Evolutionary conservation across 305 asterid species (phyloP).

Genomic region (Coffea humblotiana): DNA sequence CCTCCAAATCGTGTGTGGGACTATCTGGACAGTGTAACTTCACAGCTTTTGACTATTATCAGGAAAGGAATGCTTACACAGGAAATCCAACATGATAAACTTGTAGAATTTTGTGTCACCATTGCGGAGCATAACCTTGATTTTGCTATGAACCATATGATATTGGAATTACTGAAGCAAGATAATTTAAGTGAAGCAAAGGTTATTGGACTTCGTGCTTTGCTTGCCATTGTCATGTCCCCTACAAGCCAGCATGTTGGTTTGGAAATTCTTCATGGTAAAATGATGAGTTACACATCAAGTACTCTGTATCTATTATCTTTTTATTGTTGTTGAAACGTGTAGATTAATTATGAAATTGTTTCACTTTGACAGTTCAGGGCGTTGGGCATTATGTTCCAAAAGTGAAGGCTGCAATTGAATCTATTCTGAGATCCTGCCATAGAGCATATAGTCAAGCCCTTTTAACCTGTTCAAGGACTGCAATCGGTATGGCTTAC

Average conservation of each 20-base stretch:
- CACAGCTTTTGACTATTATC: conserved; percentile 91
- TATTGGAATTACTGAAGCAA: conserved; percentile 93
- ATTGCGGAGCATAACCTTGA: conserved; percentile 99
- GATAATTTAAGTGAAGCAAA: conserved; percentile 97
- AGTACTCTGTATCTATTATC: background rate
- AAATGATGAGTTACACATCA: conserved; percentile 12
- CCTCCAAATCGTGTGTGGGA: conserved; percentile 98
- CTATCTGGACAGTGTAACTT: conserved; percentile 95
- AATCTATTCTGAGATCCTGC: conserved; percentile 90
- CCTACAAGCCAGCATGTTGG: conserved; percentile 95
- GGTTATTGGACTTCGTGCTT: conserved; percentile 97
- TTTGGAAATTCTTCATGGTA: conserved; percentile 97
- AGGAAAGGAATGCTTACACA: conserved; percentile 97
- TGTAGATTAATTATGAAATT: conserved; percentile 3
- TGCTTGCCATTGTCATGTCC: conserved; percentile 98
- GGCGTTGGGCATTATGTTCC: conserved; percentile 98
- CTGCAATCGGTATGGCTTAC: conserved; percentile 65
- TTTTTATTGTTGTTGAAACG: conserved; percentile 19
- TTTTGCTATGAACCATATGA: conserved; percentile 94
- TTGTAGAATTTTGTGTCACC: conserved; percentile 95
- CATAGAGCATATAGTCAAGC: conserved; percentile 86
- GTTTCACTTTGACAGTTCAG: conserved; percentile 59
- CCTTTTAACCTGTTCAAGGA: conserved; percentile 96
- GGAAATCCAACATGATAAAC: conserved; percentile 98
- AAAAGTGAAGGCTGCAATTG: conserved; percentile 96